Base-by-base conservation (phyloP, 345 rosid species). In the Populus deltoides region DNA sequence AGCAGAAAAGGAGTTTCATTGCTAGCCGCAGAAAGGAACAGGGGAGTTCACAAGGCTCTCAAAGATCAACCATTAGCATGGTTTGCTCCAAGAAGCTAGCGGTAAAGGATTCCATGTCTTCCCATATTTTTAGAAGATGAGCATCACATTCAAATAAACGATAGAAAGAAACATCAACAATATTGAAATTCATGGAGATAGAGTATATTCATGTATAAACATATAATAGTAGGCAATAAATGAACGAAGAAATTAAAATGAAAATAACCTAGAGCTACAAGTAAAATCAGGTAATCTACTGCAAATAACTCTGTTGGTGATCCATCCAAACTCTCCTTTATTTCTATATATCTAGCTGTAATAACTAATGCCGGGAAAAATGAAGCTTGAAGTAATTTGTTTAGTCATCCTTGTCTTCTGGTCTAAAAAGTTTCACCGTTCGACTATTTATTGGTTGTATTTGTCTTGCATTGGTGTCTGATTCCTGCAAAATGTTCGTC, bases 401-500 rank as follows among this genome's bases (percentile, higher is more conserved):
- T 33, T n/a, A 71, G 29, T 79, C 36, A 24, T 66, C 24, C 3
- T 49, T n/a, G 31, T 78, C 8, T 29, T 77, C 68, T 51, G 93
- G 91, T 68, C 79, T 80, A 66, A 61, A 89, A 43, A 94, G 90
- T 6, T 89, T 71, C 20, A 94, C 70, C 1, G 61, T 11, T 0
- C 97, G 88, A 16, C 41, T 49, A 76, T 91, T 89, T 75, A 74
- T 33, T 45, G 89, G 79, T 17, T 90, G 97, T 31, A 77, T 12
- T 10, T 94, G 98, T 68, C 98, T 89, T 29, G 98, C 94, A 79
- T 94, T 94, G 31, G 85, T 70, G 63, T 87, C 24, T 1, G 93
- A 79, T 25, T 75, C 88, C 96, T 93, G 90, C 77, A 83, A 80
- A 74, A 24, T 63, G 5, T 70, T 55, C 6, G 8, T 35, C 25